Conservation (phyloP, 1,284 basidiomycete genomes). For the Papiliotrema flavescens region DNA sequence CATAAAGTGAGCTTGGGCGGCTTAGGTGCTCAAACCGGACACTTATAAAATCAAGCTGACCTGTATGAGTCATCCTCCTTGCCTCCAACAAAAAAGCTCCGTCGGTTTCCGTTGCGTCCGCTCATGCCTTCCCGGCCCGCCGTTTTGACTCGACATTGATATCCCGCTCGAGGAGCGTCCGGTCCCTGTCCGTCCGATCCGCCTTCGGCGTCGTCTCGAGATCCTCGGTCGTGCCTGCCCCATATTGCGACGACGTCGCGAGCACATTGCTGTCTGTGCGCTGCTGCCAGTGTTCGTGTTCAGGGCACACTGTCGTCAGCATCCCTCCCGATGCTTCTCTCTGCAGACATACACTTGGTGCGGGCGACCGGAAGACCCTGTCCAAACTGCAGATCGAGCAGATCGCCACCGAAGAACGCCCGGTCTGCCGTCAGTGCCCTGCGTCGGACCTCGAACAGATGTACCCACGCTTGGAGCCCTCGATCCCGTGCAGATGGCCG, state of each 20-base stretch:
- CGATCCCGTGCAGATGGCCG: slow-evolving; percentile 31
- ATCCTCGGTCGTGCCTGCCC: not conserved
- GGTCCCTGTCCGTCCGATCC: not conserved
- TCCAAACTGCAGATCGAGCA: slow-evolving; percentile 39
- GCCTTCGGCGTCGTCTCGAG: not conserved
- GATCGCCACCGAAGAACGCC: slow-evolving; percentile 30
- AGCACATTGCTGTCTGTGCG: slow-evolving; percentile 36
- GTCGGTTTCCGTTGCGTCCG: too few species aligned
- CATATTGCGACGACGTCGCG: slow-evolving; percentile 1
- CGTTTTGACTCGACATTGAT: not conserved
- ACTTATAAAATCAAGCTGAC: too few species aligned
- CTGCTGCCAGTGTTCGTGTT: slow-evolving; percentile 44
- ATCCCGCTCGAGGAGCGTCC: slow-evolving; percentile 3
- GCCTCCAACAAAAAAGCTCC: too few species aligned
- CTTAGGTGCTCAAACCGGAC: too few species aligned
- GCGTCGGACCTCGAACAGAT: not conserved
- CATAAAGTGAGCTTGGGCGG: too few species aligned
- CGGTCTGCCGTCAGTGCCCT: slow-evolving; percentile 20
- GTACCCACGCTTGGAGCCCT: slow-evolving; percentile 37
- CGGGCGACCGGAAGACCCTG: slow-evolving; percentile 31
- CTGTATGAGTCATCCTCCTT: too few species aligned
- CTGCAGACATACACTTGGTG: slow-evolving; percentile 18
- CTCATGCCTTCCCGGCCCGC: not conserved
- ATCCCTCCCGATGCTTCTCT: not conserved
- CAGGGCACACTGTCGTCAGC: slow-evolving; percentile 32